Evolutionary conservation across 2,329 filamentous ascomycete species (phyloP), one percentile per base, ranked within the genome.

Genomic region (Neonectria neomacrospora): DNA sequence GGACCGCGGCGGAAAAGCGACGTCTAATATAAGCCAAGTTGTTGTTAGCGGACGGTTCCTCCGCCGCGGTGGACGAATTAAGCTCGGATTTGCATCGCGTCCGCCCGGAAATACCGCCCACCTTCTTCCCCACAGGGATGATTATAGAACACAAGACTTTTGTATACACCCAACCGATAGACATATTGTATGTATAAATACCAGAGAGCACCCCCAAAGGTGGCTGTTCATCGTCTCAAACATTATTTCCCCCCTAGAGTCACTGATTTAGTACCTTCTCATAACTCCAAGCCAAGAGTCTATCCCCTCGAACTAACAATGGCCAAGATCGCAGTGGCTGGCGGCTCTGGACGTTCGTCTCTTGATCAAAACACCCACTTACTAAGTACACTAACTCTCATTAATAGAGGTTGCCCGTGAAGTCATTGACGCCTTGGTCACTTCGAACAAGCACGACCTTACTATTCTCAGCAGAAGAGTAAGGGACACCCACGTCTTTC

Each of bases 351-450:
- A 16, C 34, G 34, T 37, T 37, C 16, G 34, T 37, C 34, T 37
- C 34, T n/a, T n/a, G 12, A 37, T 37, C 34, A n/a, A 1, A n/a
- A n/a, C 5, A 37, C 34, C n/a, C n/a, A 8, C 34, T 37, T n/a
- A 7, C 34, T 3, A 37, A 9, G 7, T n/a, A 37, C 34, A 16
- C 16, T 37, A 37, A 37, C 14, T 16, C n/a, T 16, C 5, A 14
- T 14, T 12, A 0, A 0, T 5, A 88, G 85, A 85, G 57, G 81
- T 89, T 50, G 83, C 82, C 2, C 78, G 75, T 41, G 85, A 87
- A 37, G 34, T 37, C 34, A 37, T 37, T 6, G 34, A 37, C 34
- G 34, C 34, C 16, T 37, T 37, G 6, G n/a, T 37, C 14, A 14
- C 34, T 37, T 37, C 34, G n/a, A 37, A 37, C 6, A 37, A 37